These are phyloP conservation scores for Colletotrichum sp. DNA, from an alignment of 2,329 filamentous ascomycete species.

Conservation along the genomic window DNA sequence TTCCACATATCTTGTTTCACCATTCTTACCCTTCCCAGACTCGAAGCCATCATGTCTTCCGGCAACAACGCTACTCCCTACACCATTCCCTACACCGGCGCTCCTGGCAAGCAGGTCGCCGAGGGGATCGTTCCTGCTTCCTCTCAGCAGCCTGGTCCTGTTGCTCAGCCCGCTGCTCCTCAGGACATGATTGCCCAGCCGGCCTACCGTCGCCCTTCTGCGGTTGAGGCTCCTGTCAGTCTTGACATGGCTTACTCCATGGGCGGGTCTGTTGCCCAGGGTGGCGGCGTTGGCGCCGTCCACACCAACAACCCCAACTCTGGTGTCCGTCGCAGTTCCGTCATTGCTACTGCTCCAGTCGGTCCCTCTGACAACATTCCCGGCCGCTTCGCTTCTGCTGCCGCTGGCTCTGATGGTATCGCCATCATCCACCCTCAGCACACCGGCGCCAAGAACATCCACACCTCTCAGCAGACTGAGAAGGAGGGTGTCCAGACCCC, in stretches of 20 bases:
- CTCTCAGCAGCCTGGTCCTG: background rate
- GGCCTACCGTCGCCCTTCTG: background rate
- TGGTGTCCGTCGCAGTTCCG: background rate
- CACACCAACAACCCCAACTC: background rate
- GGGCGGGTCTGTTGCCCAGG: background rate
- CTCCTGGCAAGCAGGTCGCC: constrained; percentile 24
- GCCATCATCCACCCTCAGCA: background rate
- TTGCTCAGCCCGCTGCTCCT: background rate
- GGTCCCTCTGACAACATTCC: background rate
- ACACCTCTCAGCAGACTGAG: background rate
- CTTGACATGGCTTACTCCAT: background rate
- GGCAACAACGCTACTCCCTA: constrained; percentile 27
- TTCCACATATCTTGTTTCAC: background rate
- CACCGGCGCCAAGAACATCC: background rate
- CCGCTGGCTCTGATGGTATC: background rate
- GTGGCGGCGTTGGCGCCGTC: background rate
- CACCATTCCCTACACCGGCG: constrained; percentile 31
- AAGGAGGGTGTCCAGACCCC: background rate
- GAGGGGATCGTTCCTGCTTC: constrained; percentile 12
- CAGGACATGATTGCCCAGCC: background rate
- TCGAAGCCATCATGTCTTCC: background rate
- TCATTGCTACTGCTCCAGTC: background rate
- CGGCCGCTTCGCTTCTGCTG: background rate
- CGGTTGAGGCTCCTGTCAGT: background rate
- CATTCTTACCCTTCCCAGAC: background rate